Percentiles rank a stretch among this genome's conserved stretches.
Evolutionary conservation across 75 land plant genomes (phyloP).

Genomic region (Sequoiadendron giganteum): DNA sequence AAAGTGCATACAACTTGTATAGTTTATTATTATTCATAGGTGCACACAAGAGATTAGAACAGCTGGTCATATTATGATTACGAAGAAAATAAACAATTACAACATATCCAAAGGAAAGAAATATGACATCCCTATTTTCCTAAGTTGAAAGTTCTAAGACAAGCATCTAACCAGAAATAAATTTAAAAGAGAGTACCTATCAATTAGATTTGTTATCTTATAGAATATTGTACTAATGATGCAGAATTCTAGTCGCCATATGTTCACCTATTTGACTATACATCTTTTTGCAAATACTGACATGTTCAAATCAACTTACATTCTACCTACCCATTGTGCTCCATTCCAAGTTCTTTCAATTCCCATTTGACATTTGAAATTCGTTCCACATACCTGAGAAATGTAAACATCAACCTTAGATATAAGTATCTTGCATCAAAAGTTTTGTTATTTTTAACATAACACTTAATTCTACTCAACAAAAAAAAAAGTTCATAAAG

Average conservation of each 20-base stretch:
- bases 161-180: too few relatives aligned
- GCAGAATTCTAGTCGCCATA: neutral
- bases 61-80: neutral
- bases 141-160: too few relatives aligned
- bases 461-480: neutral
- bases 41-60: neutral
- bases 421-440: neutral
- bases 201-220: too few relatives aligned
- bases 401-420: neutral
- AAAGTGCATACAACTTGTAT: neutral
- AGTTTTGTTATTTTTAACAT: neutral
- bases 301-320: constrained; percentile 4
- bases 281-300: neutral
- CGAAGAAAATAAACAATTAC: neutral
- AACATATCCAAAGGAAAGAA: too few relatives aligned
- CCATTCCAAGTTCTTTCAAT: constrained; percentile 90
- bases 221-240: neutral
- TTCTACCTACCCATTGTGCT: constrained; percentile 83
- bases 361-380: constrained; percentile 94
- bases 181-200: too few relatives aligned
- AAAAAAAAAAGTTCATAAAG: neutral
- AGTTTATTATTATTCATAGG: neutral
- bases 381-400: constrained; percentile 81
- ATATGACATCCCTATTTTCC: neutral
- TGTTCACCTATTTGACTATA: neutral